A percentile compares a stretch with the other conserved stretches of the same genome.
Evolutionary conservation across 1,284 basidiomycete species (phyloP).

Genomic region (Boletus semigastroideus): DNA sequence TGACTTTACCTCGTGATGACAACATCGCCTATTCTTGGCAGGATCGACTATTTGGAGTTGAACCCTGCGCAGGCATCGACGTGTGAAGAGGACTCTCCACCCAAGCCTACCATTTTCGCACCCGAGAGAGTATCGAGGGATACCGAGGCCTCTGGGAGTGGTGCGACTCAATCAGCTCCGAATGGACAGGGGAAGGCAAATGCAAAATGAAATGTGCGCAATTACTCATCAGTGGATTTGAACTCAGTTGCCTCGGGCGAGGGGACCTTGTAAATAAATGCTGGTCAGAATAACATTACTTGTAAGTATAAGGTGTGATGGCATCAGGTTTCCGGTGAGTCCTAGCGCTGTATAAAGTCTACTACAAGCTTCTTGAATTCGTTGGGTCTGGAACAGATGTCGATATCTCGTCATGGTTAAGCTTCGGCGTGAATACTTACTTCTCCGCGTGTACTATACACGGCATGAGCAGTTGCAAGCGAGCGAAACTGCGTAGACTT

Average conservation of each 20-base stretch:
- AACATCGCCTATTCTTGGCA: conserved; percentile 3
- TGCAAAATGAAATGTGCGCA: neutral
- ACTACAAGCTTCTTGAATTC: conserved; percentile 46
- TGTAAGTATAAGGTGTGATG: neutral
- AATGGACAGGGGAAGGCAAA: neutral
- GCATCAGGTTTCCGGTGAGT: neutral
- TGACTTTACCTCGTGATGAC: neutral
- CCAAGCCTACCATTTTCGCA: conserved; percentile 15
- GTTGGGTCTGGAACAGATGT: conserved; percentile 38
- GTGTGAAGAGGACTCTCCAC: conserved; percentile 26
- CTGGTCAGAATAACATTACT: neutral
- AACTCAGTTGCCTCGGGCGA: neutral
- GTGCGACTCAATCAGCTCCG: neutral
- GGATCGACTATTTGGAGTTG: conserved; percentile 31
- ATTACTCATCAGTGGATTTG: neutral
- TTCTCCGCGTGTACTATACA: conserved; percentile 57
- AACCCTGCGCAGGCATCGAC: conserved; percentile 35
- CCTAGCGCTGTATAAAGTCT: conserved; percentile 38
- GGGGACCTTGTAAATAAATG: neutral
- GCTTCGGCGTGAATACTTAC: conserved; percentile 34
- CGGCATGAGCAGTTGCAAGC: neutral
- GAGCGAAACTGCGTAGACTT: conserved; percentile 9
- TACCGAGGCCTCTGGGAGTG: conserved; percentile 1
- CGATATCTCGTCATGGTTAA: neutral
- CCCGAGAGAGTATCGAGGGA: conserved; percentile 1